Evolutionary conservation across 1,284 basidiomycete species (phyloP), one percentile per base, ranked within the genome.

Genomic region (Irpex lacteus): DNA sequence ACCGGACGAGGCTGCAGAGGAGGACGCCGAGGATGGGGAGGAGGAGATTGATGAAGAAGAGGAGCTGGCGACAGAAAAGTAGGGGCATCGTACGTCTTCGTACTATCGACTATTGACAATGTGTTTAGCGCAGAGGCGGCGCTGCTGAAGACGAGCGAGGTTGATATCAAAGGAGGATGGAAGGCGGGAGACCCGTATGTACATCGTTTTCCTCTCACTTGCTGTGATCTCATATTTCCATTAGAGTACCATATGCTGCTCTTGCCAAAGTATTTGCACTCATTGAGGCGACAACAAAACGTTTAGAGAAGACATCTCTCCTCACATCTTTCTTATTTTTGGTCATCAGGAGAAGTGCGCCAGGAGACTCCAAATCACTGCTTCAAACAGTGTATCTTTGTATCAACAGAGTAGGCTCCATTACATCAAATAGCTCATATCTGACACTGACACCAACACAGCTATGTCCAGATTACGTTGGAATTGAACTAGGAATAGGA

Each of bases 211-310:
- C n/a, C 49, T 49, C 8, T 57, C 18, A 34, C 7, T 37, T 60
- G 13, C 4, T 13, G 21, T 61, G 60, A 26, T 21, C 26, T 62
- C 44, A 57, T n/a, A 19, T n/a, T 38, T 21, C 4, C 32, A 44
- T 26, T 57, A 97, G 96, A 1, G 91, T 98, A 9, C 97, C 98
- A 0, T 99, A 99, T 75, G 90, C 94, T 7, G 94, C 96, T 2
- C 84, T 99, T 32, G 89, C 95, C 1, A 89, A 94, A 66, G 89
- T 93, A 0, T 99, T 99, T 73, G 85, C 89, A 37, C 80, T 93
- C 60, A 98, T 99, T 68, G 96, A 98, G 76, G 88, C 89, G 2
- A 99, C 98, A 0, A 98, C 96, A 1, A 99, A 98, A 74, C 92
- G 98, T 5, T 80, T 98, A 47, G 96, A 98, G 76, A 99, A 98